A percentile compares a stretch with the other conserved stretches of the same genome.
Conservation (phyloP, 495 filamentous ascomycete genomes). For the Penicillium cinerascens region DNA sequence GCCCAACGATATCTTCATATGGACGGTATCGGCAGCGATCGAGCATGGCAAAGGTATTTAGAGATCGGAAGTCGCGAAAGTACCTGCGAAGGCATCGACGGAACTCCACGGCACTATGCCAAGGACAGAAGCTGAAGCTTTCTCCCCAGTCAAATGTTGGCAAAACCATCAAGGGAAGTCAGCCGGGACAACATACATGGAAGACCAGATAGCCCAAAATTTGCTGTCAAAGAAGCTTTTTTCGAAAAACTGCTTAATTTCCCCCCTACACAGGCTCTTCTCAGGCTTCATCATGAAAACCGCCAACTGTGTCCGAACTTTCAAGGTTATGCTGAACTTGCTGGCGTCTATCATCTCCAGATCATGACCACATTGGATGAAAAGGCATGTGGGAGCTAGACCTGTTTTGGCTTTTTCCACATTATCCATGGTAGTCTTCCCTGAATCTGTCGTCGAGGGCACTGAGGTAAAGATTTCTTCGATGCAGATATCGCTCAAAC, state of each 20-base stretch:
- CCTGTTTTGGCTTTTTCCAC: conserved; percentile 2
- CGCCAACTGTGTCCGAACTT: neutral
- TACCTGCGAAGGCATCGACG: conserved; percentile 22
- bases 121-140: conserved; percentile 40
- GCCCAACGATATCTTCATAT: conserved; percentile 35
- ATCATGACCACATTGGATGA: neutral
- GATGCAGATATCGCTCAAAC: conserved; percentile 35
- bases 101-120: conserved; percentile 38
- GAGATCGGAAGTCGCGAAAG: conserved; percentile 13
- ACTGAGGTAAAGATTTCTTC: conserved; percentile 35
- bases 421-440: conserved; percentile 12
- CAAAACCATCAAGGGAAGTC: too few species aligned
- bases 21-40: conserved; percentile 30
- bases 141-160: too few species aligned
- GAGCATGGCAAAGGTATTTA: conserved; percentile 24
- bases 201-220: too few species aligned
- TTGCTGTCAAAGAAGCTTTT: too few species aligned
- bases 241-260: neutral
- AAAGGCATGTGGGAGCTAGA: neutral
- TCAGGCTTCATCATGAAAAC: neutral
- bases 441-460: conserved; percentile 24
- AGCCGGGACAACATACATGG: neutral
- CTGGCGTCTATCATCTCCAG: neutral
- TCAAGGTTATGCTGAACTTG: neutral
- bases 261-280: neutral